Conservation (phyloP, 495 filamentous ascomycete genomes). For the Penicillium cataractarum region DNA sequence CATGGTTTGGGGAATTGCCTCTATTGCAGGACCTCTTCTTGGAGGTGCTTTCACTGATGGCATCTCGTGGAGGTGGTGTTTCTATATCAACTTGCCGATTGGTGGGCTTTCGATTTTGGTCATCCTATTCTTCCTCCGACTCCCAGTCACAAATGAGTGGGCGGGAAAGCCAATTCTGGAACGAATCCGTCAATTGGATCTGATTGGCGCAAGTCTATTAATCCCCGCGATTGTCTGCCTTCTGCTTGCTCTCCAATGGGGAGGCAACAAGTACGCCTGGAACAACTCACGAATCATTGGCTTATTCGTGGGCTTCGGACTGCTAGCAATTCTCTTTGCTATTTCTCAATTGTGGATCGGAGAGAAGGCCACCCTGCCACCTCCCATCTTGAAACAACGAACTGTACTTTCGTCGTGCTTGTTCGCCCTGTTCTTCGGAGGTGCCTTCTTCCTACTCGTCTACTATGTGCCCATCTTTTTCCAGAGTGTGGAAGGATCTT, state of each 20-base stretch:
- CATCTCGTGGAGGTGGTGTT: constrained; percentile 83
- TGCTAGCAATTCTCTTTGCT: constrained; percentile 38
- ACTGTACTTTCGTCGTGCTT: constrained; percentile 51
- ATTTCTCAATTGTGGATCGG: constrained; percentile 27
- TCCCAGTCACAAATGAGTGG: constrained; percentile 27
- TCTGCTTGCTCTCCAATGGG: constrained; percentile 49
- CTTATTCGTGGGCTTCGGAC: constrained; percentile 38
- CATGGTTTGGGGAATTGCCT: constrained; percentile 71
- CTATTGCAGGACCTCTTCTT: constrained; percentile 66
- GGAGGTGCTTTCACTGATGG: constrained; percentile 60
- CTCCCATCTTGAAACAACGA: constrained; percentile 47
- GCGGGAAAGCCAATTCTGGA: constrained; percentile 19
- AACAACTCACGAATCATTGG: constrained; percentile 36
- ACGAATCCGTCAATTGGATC: constrained; percentile 37
- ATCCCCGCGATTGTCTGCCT: constrained; percentile 44
- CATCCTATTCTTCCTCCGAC: constrained; percentile 55
- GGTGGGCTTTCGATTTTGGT: constrained; percentile 57
- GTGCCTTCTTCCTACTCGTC: constrained; percentile 41
- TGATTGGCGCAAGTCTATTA: constrained; percentile 38
- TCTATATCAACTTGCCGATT: constrained; percentile 76
- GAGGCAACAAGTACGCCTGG: constrained; percentile 44
- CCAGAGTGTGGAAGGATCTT: constrained; percentile 62
- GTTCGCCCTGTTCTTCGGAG: constrained; percentile 57
- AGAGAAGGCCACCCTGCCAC: constrained; percentile 37
- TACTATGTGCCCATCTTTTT: constrained; percentile 52